These are phyloP conservation scores for Aphanomyces cochlioides DNA, from an alignment of 352 stramenopile genomes.

Conservation along the genomic window DNA sequence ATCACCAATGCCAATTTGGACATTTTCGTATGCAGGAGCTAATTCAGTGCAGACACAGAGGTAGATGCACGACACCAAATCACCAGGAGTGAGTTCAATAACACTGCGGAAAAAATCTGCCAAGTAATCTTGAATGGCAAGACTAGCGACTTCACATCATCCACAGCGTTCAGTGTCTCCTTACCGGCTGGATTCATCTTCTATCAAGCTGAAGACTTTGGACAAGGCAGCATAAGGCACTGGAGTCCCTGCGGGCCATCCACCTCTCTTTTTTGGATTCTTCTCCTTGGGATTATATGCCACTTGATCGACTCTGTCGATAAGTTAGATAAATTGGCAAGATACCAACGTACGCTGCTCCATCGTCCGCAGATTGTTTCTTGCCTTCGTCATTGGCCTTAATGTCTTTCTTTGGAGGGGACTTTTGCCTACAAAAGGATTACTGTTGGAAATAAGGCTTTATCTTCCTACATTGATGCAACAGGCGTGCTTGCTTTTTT, in stretches of 20 bases:
- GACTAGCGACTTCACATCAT: constrained; percentile 4
- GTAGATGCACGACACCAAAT: constrained; percentile 89
- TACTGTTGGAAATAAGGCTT: no score
- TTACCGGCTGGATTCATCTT: constrained; percentile 55
- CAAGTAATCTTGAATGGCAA: constrained; percentile 85
- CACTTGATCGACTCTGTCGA: constrained; percentile 1
- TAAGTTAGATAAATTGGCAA: not conserved
- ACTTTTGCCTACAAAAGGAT: no score
- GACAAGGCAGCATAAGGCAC: constrained; percentile 53
- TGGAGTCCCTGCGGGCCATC: constrained; percentile 1
- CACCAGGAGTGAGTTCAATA: constrained; percentile 62
- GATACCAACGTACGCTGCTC: no score
- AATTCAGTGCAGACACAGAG: constrained; percentile 90
- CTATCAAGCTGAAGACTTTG: constrained; percentile 72
- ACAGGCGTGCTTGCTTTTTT: no score
- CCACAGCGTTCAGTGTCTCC: not conserved
- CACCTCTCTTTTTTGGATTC: constrained; percentile 17
- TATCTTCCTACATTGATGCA: no score
- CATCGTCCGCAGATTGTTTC: no score
- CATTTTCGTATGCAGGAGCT: constrained; percentile 93
- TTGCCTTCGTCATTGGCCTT: no score
- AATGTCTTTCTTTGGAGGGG: no score
- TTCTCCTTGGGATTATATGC: constrained; percentile 25
- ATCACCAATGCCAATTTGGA: constrained; percentile 98
- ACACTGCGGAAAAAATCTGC: constrained; percentile 81